These are phyloP conservation scores for Galerina marginata DNA, from an alignment of 768 basidiomycete species.

Conservation along the genomic window DNA sequence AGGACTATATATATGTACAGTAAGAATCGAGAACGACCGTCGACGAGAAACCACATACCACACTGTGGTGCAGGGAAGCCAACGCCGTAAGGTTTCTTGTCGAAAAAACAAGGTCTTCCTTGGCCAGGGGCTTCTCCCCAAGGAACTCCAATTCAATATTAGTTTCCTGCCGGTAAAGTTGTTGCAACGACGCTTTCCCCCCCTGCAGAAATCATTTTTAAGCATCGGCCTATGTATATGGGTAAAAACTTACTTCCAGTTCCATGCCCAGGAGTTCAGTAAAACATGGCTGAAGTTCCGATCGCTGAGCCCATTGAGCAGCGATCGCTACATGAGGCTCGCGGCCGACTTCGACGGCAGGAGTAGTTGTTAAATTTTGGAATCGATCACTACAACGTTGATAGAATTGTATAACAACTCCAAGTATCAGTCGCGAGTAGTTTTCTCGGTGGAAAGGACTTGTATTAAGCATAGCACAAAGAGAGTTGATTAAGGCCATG, in stretches of 20 bases:
- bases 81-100: conserved; percentile 75
- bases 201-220: conserved; percentile 37
- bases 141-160: conserved; percentile 76
- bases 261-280: conserved; percentile 61
- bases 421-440: conserved; percentile 91
- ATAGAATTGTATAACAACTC: conserved; percentile 95
- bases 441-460: conserved; percentile 96
- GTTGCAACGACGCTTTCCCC: conserved; percentile 47
- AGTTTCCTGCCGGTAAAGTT: conserved; percentile 78
- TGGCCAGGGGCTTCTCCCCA: conserved; percentile 55
- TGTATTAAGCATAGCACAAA: conserved; percentile 88
- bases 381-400: conserved; percentile 91
- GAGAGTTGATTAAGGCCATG: conserved; percentile 88
- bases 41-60: conserved; percentile 55
- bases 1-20: conserved; percentile 57
- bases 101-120: conserved; percentile 72
- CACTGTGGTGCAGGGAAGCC: conserved; percentile 82
- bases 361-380: conserved; percentile 66
- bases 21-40: neutral
- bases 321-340: conserved; percentile 61
- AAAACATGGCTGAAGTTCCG: conserved; percentile 78
- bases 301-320: conserved; percentile 84
- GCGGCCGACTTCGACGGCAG: conserved; percentile 36
- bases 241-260: conserved; percentile 55
- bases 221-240: neutral